phyloP scores from a whole-genome alignment of 176 grass and related monocot genomes.

The Urochloa ruziziensis region DNA sequence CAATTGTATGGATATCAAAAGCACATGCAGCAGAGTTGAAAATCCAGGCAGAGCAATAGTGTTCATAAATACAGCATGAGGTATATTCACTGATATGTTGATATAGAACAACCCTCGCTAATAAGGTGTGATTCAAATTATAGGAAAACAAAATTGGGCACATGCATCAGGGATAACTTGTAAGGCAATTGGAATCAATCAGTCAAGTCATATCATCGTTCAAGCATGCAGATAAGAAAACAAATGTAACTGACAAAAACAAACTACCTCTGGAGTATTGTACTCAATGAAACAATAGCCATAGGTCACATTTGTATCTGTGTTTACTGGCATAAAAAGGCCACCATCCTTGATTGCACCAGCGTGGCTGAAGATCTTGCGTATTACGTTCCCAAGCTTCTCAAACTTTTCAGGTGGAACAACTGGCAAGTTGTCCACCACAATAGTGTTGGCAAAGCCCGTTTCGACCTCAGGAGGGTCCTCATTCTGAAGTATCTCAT shows the following conservation, averaged over 20 bases:
- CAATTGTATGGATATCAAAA: not conserved
- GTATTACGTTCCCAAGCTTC: conserved; percentile 70
- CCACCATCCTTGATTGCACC: conserved; percentile 74
- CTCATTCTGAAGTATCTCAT: conserved; percentile 62
- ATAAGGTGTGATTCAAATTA: not conserved
- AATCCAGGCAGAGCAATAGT: not conserved
- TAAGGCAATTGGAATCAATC: not conserved
- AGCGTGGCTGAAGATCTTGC: conserved; percentile 73
- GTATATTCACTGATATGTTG: not conserved
- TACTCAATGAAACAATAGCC: conserved; percentile 94
- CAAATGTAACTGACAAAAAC: not conserved
- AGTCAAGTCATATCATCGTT: not conserved
- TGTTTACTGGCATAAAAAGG: conserved; percentile 78
- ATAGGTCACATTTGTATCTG: conserved; percentile 65
- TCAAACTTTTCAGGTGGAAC: conserved; percentile 81
- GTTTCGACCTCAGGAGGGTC: conserved; percentile 63
- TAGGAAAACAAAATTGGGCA: not conserved
- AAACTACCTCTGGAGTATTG: conserved; percentile 67
- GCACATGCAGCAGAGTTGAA: not conserved
- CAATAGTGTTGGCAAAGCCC: conserved; percentile 59
- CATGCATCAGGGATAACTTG: not conserved
- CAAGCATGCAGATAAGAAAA: conserved; percentile 5
- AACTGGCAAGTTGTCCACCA: conserved; percentile 81
- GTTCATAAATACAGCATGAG: not conserved
- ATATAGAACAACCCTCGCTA: not conserved